A percentile compares a stretch with the other conserved stretches of the same genome.
phyloP scores from a whole-genome alignment of 164 flowering plant species.

The Nymphaea colorata region DNA sequence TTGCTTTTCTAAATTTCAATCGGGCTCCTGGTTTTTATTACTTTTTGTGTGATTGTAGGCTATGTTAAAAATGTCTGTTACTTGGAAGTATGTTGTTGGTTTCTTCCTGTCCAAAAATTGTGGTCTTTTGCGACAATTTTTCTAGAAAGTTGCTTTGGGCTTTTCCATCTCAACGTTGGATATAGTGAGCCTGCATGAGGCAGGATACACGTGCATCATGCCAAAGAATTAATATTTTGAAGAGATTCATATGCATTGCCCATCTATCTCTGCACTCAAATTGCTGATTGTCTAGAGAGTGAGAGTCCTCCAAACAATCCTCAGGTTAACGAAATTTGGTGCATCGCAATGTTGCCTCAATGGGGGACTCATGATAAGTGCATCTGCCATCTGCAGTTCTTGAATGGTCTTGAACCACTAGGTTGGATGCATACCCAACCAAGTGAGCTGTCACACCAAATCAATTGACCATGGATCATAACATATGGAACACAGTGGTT shows the following conservation, averaged over 20 bases:
- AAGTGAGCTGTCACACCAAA: conserved; percentile 82
- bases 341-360: conserved; percentile 94
- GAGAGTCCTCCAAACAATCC: conserved; percentile 98
- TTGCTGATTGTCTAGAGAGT: conserved; percentile 90
- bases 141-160: background rate
- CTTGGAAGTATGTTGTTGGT: no score
- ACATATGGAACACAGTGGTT: no score
- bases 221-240: conserved; percentile 81
- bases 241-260: conserved; percentile 96
- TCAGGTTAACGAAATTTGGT: conserved; percentile 94
- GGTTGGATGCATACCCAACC: conserved; percentile 99
- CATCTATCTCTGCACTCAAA: conserved; percentile 76
- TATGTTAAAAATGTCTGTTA: no score
- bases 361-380: conserved; percentile 98
- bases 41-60: no score
- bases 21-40: no score
- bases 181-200: conserved; percentile 44
- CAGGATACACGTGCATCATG: conserved; percentile 97
- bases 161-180: background rate
- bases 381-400: conserved; percentile 83
- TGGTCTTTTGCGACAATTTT: no score
- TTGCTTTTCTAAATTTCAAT: no score
- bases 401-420: conserved; percentile 91
- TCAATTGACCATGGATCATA: no score
- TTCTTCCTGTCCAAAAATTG: no score